These are phyloP conservation scores for Pyrus hybrid DNA, from an alignment of 331 rosid genomes.

Conservation along the genomic window DNA sequence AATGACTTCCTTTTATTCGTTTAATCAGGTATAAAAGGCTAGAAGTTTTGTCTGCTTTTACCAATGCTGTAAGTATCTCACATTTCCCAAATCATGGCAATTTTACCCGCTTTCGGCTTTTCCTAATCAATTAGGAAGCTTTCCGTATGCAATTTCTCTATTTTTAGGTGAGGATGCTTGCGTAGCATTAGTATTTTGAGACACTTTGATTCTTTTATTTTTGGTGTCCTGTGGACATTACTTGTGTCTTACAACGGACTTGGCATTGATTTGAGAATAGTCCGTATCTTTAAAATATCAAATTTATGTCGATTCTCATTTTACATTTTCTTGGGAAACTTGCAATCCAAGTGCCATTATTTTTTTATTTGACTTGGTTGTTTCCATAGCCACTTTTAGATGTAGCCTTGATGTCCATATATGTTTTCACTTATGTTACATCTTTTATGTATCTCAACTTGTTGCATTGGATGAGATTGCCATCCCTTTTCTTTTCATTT, in stretches of 20 bases:
- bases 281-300: not conserved
- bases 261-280: not conserved
- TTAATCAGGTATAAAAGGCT: constrained; percentile 82
- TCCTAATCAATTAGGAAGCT: not conserved
- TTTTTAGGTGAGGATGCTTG: not conserved
- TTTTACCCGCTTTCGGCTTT: constrained; percentile 5
- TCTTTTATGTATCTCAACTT: not conserved
- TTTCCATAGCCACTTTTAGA: not conserved
- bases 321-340: not conserved
- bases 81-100: constrained; percentile 16
- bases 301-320: not conserved
- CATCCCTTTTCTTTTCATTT: not conserved
- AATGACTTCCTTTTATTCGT: not conserved
- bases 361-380: not conserved
- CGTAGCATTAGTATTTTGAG: not conserved
- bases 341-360: not conserved
- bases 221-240: not conserved
- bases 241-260: not conserved
- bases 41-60: constrained; percentile 89
- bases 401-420: not conserved
- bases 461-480: not conserved
- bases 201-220: not conserved
- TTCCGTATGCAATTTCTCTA: not conserved
- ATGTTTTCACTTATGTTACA: not conserved
- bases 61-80: constrained; percentile 83